Conservation (phyloP, 352 stramenopile species). For the Discostella stelligera region DNA sequence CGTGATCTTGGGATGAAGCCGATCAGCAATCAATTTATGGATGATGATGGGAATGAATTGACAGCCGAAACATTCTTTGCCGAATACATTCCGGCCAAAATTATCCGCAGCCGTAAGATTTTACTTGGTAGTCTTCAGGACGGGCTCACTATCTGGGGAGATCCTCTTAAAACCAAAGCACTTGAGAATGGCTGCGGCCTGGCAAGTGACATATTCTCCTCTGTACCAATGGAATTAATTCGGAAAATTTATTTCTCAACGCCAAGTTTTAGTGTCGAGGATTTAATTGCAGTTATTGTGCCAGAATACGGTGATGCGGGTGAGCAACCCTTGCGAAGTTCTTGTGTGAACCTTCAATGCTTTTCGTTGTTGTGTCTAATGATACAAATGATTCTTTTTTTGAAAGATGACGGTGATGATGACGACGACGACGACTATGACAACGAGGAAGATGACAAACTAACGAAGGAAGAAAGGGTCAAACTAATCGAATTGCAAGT, state of each 20-base stretch:
- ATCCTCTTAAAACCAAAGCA: not conserved
- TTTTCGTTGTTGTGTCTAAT: not conserved
- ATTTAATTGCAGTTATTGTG: constrained; percentile 1
- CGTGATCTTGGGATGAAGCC: not conserved
- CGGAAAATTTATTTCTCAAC: constrained; percentile 5
- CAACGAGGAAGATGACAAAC: not conserved
- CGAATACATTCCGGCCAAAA: constrained; percentile 2
- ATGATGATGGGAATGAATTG: constrained; percentile 10
- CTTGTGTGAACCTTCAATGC: too few species aligned
- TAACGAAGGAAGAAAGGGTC: constrained; percentile 1
- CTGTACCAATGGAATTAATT: constrained; percentile 7
- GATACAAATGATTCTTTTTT: not conserved
- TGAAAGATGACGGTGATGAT: not conserved
- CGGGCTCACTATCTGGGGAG: constrained; percentile 1
- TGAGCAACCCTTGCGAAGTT: not conserved
- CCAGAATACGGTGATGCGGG: constrained; percentile 10
- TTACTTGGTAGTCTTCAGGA: constrained; percentile 6
- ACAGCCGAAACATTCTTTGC: not conserved
- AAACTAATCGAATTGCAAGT: constrained; percentile 7
- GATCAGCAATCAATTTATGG: not conserved
- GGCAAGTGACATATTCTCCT: not conserved
- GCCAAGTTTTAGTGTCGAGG: constrained; percentile 8
- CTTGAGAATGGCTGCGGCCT: constrained; percentile 10
- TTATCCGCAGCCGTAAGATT: constrained; percentile 14
- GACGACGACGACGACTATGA: not conserved